phyloP scores from a whole-genome alignment of 768 basidiomycete species.

The Daedalea quercina region DNA sequence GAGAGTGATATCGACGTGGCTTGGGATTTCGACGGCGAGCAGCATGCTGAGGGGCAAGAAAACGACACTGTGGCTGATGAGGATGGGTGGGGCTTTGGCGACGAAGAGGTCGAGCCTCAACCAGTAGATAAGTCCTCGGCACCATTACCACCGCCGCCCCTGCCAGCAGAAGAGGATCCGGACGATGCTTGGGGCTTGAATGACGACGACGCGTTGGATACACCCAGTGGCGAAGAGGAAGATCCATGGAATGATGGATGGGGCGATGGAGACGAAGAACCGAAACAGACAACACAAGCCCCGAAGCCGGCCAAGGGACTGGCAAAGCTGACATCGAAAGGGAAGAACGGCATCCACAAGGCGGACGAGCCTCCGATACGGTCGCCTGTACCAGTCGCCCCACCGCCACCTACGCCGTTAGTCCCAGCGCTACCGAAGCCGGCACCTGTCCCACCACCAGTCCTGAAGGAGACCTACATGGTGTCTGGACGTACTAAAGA shows the following conservation, averaged over 20 bases:
- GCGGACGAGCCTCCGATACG: conserved; percentile 11
- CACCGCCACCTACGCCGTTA: conserved; percentile 16
- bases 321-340: conserved; percentile 49
- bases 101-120: conserved; percentile 16
- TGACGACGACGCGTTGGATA: conserved; percentile 35
- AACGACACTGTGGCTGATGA: conserved; percentile 10
- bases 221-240: conserved; percentile 30
- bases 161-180: conserved; percentile 27
- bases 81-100: conserved; percentile 34
- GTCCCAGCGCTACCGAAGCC: not conserved
- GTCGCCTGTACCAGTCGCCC: conserved; percentile 15
- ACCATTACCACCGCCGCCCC: conserved; percentile 11
- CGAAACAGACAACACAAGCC: conserved; percentile 19
- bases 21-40: conserved; percentile 41
- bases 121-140: not conserved
- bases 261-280: conserved; percentile 14
- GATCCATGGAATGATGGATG: conserved; percentile 61
- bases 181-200: conserved; percentile 78
- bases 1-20: conserved; percentile 27
- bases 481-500: conserved; percentile 53
- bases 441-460: conserved; percentile 8
- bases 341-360: conserved; percentile 30
- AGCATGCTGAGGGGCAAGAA: conserved; percentile 20
- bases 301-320: conserved; percentile 50
- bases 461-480: conserved; percentile 45